Conservation (phyloP, 768 basidiomycete species). For the Rhodosporidiobolus sp. region DNA sequence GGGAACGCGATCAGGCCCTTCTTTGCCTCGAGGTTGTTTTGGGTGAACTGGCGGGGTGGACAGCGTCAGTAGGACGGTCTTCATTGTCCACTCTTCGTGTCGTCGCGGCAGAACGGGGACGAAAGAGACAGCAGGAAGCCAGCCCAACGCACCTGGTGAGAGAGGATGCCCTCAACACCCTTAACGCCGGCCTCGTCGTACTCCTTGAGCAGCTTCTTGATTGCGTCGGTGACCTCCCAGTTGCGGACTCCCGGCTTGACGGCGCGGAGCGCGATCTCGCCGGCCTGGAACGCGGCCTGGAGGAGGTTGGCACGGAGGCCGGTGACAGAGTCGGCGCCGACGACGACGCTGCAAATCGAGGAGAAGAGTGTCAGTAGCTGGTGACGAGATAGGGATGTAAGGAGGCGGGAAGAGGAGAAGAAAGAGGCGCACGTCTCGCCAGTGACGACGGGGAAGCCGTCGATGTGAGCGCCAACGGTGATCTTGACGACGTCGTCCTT, state of each 20-base stretch:
- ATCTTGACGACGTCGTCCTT: slow-evolving; percentile 93
- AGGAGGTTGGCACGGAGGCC: slow-evolving; percentile 86
- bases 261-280: slow-evolving; percentile 84
- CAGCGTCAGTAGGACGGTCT: neutral
- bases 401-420: neutral
- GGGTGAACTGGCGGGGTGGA: slow-evolving; percentile 55
- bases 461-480: slow-evolving; percentile 94
- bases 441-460: slow-evolving; percentile 88
- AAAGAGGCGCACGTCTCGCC: slow-evolving; percentile 65
- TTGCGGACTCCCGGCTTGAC: slow-evolving; percentile 78
- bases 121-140: neutral
- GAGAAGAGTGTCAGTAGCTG: no score
- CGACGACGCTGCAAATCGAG: slow-evolving; percentile 57
- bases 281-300: slow-evolving; percentile 88
- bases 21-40: slow-evolving; percentile 91
- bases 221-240: slow-evolving; percentile 86
- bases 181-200: slow-evolving; percentile 70
- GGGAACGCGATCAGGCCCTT: slow-evolving; percentile 75
- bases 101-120: neutral
- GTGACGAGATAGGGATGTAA: neutral
- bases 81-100: neutral
- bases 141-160: slow-evolving; percentile 31
- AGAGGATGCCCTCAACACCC: slow-evolving; percentile 76
- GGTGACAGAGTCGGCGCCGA: slow-evolving; percentile 73
- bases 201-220: slow-evolving; percentile 64